Base-by-base conservation (phyloP, 768 basidiomycete genomes). In the Tylopilus cervinicoccineus region DNA sequence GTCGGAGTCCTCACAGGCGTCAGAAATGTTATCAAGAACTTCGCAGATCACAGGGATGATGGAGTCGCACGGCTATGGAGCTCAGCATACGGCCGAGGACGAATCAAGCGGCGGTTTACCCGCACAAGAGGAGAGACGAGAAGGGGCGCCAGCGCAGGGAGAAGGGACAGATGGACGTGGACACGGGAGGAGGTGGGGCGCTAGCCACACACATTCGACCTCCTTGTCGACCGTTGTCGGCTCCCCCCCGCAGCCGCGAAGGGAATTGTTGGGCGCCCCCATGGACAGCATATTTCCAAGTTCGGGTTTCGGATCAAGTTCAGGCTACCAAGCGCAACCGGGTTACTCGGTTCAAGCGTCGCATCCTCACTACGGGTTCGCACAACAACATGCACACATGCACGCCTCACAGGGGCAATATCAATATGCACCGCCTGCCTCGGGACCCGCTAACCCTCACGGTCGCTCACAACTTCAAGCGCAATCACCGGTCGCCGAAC, bases 191-290 rank as follows among this genome's bases (percentile, higher is more conserved):
- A 38, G 28, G 16, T 54, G 31, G 10, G 41, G 43, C 2, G 0
- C 33, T 2, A 10, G 51, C 4, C 65, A 66, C 20, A 41, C 47
- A 17, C 51, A 59, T 22, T 66, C 64, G 4, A 26, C 54, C 20
- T 66, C 65, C 11, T 3, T 62, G 12, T 57, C 62, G 9, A 66
- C 66, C 23, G 50, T 66, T 5, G 55, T 56, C 6, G 57, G 37
- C 7, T 57, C 62, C 2, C 48, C 61, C 3, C 53, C 40, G 8
- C 53, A 48, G 34, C 24, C n/a, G 24, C 59, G 14, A 27, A 45
- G 40, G 16, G 41, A 43, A 17, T 28, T 37, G 6, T 40, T 43
- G 2, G 29, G 23, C 19, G 11, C 19, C 9, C 14, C 40, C 1
- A 32, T 38, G 3, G 33, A 42, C 4, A 12, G 33, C 20, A 9